These are phyloP conservation scores for Boletus fagicola DNA, from an alignment of 768 basidiomycete species.

Conservation along the genomic window DNA sequence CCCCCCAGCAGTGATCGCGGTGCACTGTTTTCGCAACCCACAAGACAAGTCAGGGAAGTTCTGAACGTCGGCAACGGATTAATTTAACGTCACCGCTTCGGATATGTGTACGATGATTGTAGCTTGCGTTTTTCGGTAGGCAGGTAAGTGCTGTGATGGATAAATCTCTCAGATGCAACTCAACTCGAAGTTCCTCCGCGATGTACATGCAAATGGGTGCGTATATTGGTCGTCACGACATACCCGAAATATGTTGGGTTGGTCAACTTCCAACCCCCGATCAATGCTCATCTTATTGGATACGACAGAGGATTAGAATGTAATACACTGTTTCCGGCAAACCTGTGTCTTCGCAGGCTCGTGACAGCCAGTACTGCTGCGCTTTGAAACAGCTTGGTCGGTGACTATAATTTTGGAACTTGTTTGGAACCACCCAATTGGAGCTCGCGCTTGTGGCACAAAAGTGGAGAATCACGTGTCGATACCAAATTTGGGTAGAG, in stretches of 20 bases:
- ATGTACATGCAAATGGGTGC: neutral
- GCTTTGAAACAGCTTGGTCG: neutral
- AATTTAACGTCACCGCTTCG: neutral
- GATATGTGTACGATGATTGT: neutral
- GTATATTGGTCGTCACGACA: neutral
- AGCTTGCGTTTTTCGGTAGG: neutral
- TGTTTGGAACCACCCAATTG: neutral
- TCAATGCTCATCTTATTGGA: neutral
- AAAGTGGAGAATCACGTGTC: constrained; percentile 23
- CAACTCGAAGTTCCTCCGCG: neutral
- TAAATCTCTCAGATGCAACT: neutral
- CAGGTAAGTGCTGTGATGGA: neutral
- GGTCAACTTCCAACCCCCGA: neutral
- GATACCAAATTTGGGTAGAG: neutral
- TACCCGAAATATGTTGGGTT: too few species aligned
- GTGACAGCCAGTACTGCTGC: too few species aligned
- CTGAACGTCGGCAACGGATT: neutral
- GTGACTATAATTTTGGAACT: neutral
- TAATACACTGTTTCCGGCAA: neutral
- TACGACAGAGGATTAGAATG: neutral
- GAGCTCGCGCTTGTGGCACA: constrained; percentile 31
- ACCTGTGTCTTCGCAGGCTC: neutral
- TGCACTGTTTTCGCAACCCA: neutral
- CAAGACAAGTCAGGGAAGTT: neutral
- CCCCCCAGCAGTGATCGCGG: neutral